These are phyloP conservation scores for Corrigiola litoralis DNA, from an alignment of 179 eudicot genomes.

Conservation along the genomic window DNA sequence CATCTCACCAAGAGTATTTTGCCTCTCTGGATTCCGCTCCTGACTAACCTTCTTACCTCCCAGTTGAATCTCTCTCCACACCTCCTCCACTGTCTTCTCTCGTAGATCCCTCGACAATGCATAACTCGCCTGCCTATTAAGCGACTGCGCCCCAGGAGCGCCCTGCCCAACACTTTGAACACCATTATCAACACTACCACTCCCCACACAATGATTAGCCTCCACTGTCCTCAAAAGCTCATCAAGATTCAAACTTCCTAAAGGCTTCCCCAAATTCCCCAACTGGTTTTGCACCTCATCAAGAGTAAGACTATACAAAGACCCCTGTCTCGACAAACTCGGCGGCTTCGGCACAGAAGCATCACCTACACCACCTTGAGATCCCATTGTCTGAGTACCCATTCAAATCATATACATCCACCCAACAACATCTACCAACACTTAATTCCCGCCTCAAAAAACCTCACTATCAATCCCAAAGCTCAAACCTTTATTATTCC, in stretches of 20 bases:
- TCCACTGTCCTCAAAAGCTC: constrained; percentile 41
- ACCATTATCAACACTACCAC: constrained; percentile 16
- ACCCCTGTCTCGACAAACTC: constrained; percentile 32
- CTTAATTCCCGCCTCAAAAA: background rate
- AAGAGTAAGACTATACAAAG: constrained; percentile 45
- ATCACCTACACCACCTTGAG: constrained; percentile 34
- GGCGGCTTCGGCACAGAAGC: constrained; percentile 19
- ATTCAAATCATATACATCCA: constrained; percentile 29
- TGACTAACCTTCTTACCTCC: constrained; percentile 18
- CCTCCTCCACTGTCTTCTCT: constrained; percentile 42
- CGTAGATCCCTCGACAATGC: constrained; percentile 30
- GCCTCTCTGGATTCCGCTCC: constrained; percentile 28
- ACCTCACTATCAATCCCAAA: constrained; percentile 2
- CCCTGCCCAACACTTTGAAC: constrained; percentile 13
- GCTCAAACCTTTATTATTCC: background rate
- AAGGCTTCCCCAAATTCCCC: constrained; percentile 40
- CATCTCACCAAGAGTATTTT: constrained; percentile 42
- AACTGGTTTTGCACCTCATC: constrained; percentile 46
- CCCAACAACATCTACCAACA: constrained; percentile 7
- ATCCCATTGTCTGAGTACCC: constrained; percentile 45
- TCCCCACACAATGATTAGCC: constrained; percentile 26
- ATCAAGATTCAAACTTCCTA: constrained; percentile 45
- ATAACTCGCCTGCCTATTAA: constrained; percentile 33
- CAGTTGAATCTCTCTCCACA: constrained; percentile 44
- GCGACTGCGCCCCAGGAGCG: constrained; percentile 12